Base-by-base conservation (phyloP, 305 asterid genomes). In the Fraxinus paxiana region DNA sequence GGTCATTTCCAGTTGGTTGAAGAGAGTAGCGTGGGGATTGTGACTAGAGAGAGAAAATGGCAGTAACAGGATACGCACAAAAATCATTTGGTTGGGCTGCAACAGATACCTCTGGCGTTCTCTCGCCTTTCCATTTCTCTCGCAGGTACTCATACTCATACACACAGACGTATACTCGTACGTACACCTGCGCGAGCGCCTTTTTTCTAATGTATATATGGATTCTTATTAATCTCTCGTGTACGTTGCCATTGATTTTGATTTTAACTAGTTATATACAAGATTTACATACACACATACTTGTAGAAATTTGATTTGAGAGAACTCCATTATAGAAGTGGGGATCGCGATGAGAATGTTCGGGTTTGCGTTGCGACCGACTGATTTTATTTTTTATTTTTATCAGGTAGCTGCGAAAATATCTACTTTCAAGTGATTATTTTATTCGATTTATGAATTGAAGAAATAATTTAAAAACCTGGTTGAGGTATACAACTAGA, bases 41-140 rank as follows among this genome's bases (percentile, higher is more conserved):
- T 17, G 18, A 72, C 46, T 6, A 1, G 7, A 51, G 56, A 43
- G 41, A 71, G 72, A 41, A 59, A 22, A 43, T 43, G 78, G 65
- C 78, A 18, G 59, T 56, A 22, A 46, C 37, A 51, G 31, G 79
- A 76, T 72, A 63, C 10, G 2, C 87, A 70, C 86, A 77, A 8
- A 88, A 84, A 75, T 92, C 91, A 74, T 86, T 86, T 54, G 95
- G 93, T 10, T 91, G 85, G 89, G 93, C 93, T 70, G 91, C 95
- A 12, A 86, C 67, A 2, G 95, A 90, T 74, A 5, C 82, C 76
- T 91, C 93, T 51, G 92, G 95, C 34, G 75, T 82, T 51, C 82
- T 90, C 34, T 82, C 90, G 2, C 91, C 93, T 35, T 90, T 88
- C 81, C 75, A 81, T 81, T 91, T 91, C 85, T 85, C 88, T 61